Evolutionary conservation across 2,329 filamentous ascomycete species (phyloP).

Genomic region (Sporothrix mexicana): DNA sequence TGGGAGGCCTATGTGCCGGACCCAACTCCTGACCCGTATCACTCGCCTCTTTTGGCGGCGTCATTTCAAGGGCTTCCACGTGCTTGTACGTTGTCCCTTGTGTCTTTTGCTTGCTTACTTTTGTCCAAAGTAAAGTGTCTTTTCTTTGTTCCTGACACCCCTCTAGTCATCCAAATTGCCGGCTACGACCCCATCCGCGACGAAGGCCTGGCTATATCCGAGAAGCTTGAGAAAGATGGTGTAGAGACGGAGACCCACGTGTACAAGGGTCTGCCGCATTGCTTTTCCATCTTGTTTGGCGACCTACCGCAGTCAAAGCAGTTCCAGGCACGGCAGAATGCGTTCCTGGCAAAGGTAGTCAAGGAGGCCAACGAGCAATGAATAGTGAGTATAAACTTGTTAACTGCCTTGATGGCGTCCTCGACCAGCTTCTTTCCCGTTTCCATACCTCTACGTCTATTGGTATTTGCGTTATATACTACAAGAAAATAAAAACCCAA

Average conservation of each 20-base stretch:
- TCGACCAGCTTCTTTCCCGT: conserved; percentile 29
- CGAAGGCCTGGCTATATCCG: conserved; percentile 48
- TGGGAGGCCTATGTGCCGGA: conserved; percentile 45
- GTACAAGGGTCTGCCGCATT: conserved; percentile 48
- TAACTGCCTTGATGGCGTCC: conserved; percentile 19
- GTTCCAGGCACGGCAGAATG: conserved; percentile 28
- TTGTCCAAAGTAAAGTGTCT: no score
- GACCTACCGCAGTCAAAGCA: conserved; percentile 27
- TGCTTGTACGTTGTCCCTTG: conserved; percentile 43
- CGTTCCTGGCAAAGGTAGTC: conserved; percentile 25
- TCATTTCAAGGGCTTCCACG: conserved; percentile 44
- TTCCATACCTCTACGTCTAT: conserved; percentile 26
- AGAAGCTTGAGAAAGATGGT: conserved; percentile 44
- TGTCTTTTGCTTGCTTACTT: not conserved
- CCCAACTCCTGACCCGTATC: conserved; percentile 40
- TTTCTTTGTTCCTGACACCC: conserved; percentile 40
- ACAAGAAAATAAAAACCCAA: no score
- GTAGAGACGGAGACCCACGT: conserved; percentile 44
- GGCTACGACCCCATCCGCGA: conserved; percentile 49
- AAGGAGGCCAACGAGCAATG: conserved; percentile 3
- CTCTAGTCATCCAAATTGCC: conserved; percentile 46
- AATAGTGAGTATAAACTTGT: not conserved
- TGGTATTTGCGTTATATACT: not conserved
- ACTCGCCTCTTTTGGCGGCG: conserved; percentile 46
- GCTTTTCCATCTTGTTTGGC: conserved; percentile 40